phyloP scores from a whole-genome alignment of 495 filamentous ascomycete species.

The Penicillium chermesinum region DNA sequence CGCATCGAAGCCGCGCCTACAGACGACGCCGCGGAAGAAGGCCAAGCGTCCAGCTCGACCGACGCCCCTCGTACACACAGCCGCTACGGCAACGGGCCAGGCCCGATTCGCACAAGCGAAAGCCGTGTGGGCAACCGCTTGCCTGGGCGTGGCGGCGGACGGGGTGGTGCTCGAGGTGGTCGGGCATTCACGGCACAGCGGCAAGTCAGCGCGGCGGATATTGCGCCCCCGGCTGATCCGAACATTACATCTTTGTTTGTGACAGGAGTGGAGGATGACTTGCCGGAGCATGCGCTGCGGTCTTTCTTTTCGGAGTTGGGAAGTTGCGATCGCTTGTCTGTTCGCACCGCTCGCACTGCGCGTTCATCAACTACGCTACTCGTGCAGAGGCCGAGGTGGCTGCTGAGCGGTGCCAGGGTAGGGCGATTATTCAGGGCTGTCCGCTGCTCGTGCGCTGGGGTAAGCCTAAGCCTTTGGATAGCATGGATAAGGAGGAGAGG shows the following conservation, averaged over 20 bases:
- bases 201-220: slow-evolving; percentile 76
- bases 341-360: slow-evolving; percentile 93
- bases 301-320: slow-evolving; percentile 83
- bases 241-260: slow-evolving; percentile 89
- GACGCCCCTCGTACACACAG: slow-evolving; percentile 32
- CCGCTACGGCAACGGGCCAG: slow-evolving; percentile 43
- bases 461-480: slow-evolving; percentile 83
- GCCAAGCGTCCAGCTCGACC: slow-evolving; percentile 12
- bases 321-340: slow-evolving; percentile 85
- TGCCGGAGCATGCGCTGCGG: slow-evolving; percentile 85
- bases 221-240: slow-evolving; percentile 71
- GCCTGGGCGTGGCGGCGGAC: slow-evolving; percentile 36
- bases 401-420: slow-evolving; percentile 78
- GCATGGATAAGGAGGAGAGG: slow-evolving; percentile 77
- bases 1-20: slow-evolving; percentile 53
- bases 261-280: slow-evolving; percentile 92
- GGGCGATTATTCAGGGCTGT: slow-evolving; percentile 75
- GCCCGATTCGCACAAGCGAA: slow-evolving; percentile 65
- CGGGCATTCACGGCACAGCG: slow-evolving; percentile 65
- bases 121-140: slow-evolving; percentile 33
- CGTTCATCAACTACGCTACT: slow-evolving; percentile 87
- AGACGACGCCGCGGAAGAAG: slow-evolving; percentile 35
- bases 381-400: slow-evolving; percentile 80
- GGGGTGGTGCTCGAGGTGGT: slow-evolving; percentile 50
- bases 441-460: slow-evolving; percentile 89